phyloP scores from a whole-genome alignment of 2,329 filamentous ascomycete species.

The Neonectria ditissima region DNA sequence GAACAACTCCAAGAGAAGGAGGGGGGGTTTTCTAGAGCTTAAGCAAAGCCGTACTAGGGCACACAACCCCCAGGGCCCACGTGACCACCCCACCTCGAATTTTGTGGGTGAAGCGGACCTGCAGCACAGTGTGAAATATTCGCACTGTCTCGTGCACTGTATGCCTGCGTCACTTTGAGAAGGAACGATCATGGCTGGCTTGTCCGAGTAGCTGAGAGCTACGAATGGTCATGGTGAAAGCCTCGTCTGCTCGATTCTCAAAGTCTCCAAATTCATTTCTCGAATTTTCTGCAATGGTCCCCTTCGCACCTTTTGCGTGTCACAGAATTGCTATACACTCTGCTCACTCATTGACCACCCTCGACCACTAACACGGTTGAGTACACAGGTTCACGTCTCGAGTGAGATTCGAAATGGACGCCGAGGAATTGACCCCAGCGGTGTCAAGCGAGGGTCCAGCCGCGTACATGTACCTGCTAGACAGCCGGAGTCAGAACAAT shows the following conservation, averaged over 20 bases:
- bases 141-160: conserved; percentile 1
- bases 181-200: conserved; percentile 8
- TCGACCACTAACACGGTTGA: conserved; percentile 38
- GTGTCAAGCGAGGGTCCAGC: conserved; percentile 36
- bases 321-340: conserved; percentile 19
- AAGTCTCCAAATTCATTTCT: background rate
- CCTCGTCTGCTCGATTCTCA: background rate
- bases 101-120: background rate
- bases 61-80: conserved; percentile 52
- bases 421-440: conserved; percentile 12
- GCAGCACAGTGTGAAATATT: background rate
- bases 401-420: conserved; percentile 36
- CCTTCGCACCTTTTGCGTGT: background rate
- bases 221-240: background rate
- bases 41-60: conserved; percentile 51
- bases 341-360: conserved; percentile 15
- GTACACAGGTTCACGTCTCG: background rate
- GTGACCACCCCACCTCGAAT: conserved; percentile 39
- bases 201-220: background rate
- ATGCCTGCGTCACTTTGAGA: background rate
- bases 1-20: conserved; percentile 49
- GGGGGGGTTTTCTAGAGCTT: conserved; percentile 47
- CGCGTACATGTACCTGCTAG: conserved; percentile 42
- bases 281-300: background rate
- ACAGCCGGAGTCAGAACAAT: conserved; percentile 39